Base-by-base conservation (phyloP, 768 basidiomycete genomes). In the Austroboletus eburneus region DNA sequence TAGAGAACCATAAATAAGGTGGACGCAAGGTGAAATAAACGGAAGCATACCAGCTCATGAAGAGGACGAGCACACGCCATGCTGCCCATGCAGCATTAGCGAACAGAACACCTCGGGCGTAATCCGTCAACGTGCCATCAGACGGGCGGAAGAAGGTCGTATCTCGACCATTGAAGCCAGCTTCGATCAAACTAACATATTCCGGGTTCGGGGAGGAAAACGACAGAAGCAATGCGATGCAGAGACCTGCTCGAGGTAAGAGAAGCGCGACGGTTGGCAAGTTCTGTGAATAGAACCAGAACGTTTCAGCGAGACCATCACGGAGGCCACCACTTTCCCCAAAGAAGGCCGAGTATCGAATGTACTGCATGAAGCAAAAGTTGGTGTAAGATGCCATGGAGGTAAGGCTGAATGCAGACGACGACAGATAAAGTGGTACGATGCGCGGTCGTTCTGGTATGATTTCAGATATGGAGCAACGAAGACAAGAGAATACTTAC, bases 261-360 rank as follows among this genome's bases (percentile, higher is more conserved):
- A 93, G 76, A n/a, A 91, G 75, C 9, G 80, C 76, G 34, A 93
- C 80, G 0, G 87, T 89, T 5, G 91, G 85, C 29, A 85, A 63
- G 59, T 92, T 91, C 70, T 95, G 92, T 1, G 91, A 81, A 54
- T 88, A 87, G 58, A 80, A 81, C 72, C 81, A 88, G 62, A 78
- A 88, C 13, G 84, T 84, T 68, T 95, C 91, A n/a, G 91, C 86
- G 36, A 92, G 68, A 46, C 76, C 76, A 50, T 81, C 76, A 38
- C 72, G 71, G 47, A 74, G 48, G 56, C 74, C 69, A 45, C 73
- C 77, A 36, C 69, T 69, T 54, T 80, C 74, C 27, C 71, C 69
- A 25, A 72, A 65, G 61, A 86, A 85, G 27, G 90, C 86, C 22
- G 83, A 78, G 51, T 72, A 71, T 34, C 91, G 85, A 53, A 93